Evolutionary conservation across 768 basidiomycete genomes (phyloP).

Genomic region (Naganishia kalamii): DNA sequence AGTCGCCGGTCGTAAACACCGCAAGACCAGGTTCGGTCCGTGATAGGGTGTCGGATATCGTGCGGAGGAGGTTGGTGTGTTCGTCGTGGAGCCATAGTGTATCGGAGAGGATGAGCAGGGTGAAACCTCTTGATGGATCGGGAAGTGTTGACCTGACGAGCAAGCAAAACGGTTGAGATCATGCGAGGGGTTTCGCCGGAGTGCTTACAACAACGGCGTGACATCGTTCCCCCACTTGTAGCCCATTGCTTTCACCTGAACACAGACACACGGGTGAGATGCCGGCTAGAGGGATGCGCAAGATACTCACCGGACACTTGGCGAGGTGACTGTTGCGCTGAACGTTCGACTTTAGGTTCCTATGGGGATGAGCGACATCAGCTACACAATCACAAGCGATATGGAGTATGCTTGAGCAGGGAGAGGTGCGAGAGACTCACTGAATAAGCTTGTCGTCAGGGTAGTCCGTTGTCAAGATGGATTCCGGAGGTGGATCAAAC

Average conservation of each 20-base stretch:
- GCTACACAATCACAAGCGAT: background rate
- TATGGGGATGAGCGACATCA: background rate
- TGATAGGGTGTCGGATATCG: constrained; percentile 5
- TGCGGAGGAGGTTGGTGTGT: constrained; percentile 19
- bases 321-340: constrained; percentile 1
- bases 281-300: no score
- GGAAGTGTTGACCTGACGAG: background rate
- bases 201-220: constrained; percentile 17
- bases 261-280: background rate
- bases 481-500: constrained; percentile 7
- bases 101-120: constrained; percentile 21
- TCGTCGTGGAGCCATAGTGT: constrained; percentile 25
- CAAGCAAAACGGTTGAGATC: background rate
- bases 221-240: constrained; percentile 24
- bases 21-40: background rate
- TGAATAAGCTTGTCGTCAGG: constrained; percentile 21
- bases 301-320: constrained; percentile 19
- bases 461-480: constrained; percentile 22
- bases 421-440: background rate
- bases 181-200: background rate
- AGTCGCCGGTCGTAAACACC: constrained; percentile 19
- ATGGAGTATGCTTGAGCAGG: background rate
- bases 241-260: background rate
- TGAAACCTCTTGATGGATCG: background rate
- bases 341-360: constrained; percentile 20